Percentiles rank a stretch among this genome's conserved stretches.
These are phyloP conservation scores for Secale cereale DNA, from an alignment of 176 grass and related monocot species.

Conservation along the genomic window DNA sequence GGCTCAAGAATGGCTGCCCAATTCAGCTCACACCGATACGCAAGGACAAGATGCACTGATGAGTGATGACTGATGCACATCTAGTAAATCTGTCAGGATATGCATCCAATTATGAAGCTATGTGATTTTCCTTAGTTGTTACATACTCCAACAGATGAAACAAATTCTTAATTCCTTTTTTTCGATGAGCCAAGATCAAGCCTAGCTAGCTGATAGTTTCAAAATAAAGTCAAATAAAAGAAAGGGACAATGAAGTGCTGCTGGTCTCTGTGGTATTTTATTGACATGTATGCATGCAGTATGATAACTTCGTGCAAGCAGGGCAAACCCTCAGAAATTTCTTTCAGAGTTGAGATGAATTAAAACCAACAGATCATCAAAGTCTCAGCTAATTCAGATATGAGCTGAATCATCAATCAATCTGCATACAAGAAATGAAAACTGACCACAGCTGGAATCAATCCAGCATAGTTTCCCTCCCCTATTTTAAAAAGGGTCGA, in stretches of 20 bases:
- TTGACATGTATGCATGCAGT: neutral
- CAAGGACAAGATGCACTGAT: slow-evolving; percentile 4
- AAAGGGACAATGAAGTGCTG: neutral
- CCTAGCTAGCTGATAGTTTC: neutral
- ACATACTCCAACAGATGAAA: neutral
- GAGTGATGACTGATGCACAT: neutral
- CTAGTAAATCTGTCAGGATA: neutral
- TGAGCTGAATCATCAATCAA: neutral
- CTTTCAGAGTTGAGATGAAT: neutral
- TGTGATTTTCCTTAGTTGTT: neutral
- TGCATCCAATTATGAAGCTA: neutral
- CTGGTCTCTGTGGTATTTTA: neutral
- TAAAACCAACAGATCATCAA: neutral
- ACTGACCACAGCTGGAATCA: neutral
- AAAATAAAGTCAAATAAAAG: slow-evolving; percentile 2
- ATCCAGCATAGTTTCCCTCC: neutral
- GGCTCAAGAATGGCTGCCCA: slow-evolving; percentile 79
- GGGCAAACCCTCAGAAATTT: neutral
- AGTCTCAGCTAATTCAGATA: neutral
- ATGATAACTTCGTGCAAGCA: neutral
- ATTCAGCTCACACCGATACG: slow-evolving; percentile 36
- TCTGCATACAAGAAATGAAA: neutral
- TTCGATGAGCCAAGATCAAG: neutral
- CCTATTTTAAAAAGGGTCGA: neutral
- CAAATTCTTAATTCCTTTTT: neutral